Evolutionary conservation across 1,139 yeast species (phyloP), one percentile per base, ranked within the genome.

Genomic region (Pichia sp.): DNA sequence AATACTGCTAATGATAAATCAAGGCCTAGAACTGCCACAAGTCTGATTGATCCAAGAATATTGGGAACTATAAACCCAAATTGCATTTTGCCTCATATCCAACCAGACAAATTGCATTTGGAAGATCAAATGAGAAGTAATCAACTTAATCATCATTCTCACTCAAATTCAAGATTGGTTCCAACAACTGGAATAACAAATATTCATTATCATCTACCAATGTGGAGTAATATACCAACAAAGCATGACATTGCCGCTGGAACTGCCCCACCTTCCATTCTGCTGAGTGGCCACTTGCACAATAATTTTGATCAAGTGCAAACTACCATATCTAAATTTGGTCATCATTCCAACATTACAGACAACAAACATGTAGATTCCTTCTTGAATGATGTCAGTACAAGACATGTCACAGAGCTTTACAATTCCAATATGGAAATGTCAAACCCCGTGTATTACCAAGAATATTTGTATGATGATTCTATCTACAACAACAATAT

Each of bases 391-490:
- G 32, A 33, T 18, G 2, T 22, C 3, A 21, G 24, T 8, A 21
- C n/a, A 12, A 34, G 30, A 20, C 12, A 11, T 18, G 11, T 13
- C 9, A 14, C 22, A n/a, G 30, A 34, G 10, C 22, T 23, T 9
- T 29, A 15, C 19, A 29, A 34, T 27, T 22, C 30, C 4, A 27
- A 30, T 10, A 15, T 30, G 4, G 19, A 22, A 14, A 13, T 15
- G 12, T 18, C 32, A 34, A 22, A 35, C 4, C 27, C 38, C 3
- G 26, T 32, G 3, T 29, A 32, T 15, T 32, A 23, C 22, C 36
- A 35, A 10, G 32, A 38, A n/a, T 35, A 38, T 23, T 22, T 32
- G 6, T 15, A 31, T 13, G 32, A 31, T 9, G 36, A 30, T 24
- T 26, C 34, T 19, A 13, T 30, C 9, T 35, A 35, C 8, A n/a